Evolutionary conservation across 2,329 filamentous ascomycete genomes (phyloP), one percentile per base, ranked within the genome.

Genomic region (Aspergillus quadrilineatus): DNA sequence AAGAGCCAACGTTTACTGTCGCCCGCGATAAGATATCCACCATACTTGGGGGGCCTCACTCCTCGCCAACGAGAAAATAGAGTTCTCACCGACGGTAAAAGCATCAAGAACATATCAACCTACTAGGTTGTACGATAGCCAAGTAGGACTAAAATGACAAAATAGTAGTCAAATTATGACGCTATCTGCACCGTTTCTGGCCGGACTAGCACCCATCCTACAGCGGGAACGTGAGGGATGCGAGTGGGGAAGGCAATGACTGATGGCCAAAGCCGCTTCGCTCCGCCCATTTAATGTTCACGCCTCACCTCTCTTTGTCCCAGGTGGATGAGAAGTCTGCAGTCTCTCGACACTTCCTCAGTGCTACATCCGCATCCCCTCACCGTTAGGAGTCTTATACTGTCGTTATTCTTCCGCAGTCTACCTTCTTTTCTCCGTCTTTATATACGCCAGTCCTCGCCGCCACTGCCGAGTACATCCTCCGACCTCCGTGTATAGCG

Each of bases 251-350:
- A 46, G 39, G n/a, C 15, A 41, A 53, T 46, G 50, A 53, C 50
- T 6, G 5, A 44, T 36, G 28, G 36, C 36, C n/a, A 26, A 49
- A 43, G 14, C 48, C 54, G 49, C 17, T 28, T 26, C 26, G 17
- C 15, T 42, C 49, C 48, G 48, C 53, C 32, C 29, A 32, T 46
- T 48, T 34, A 42, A 43, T 50, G 45, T 51, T 57, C 59, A 49
- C 52, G 39, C 45, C 48, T 26, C 37, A 29, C 45, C 52, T 43
- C 17, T 17, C 28, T 59, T 60, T 58, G 62, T 60, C 49, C 44
- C 53, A 17, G 29, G 34, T 55, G 48, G 56, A 55, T 55, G n/a
- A 55, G 45, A 50, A 39, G 29, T 36, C 14, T n/a, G 17, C 28
- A 29, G 14, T 41, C 26, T 34, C 12, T 48, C 28, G 39, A 43